Conservation (phyloP, 1,284 basidiomycete genomes). For the Ganoderma leucocontextum region DNA sequence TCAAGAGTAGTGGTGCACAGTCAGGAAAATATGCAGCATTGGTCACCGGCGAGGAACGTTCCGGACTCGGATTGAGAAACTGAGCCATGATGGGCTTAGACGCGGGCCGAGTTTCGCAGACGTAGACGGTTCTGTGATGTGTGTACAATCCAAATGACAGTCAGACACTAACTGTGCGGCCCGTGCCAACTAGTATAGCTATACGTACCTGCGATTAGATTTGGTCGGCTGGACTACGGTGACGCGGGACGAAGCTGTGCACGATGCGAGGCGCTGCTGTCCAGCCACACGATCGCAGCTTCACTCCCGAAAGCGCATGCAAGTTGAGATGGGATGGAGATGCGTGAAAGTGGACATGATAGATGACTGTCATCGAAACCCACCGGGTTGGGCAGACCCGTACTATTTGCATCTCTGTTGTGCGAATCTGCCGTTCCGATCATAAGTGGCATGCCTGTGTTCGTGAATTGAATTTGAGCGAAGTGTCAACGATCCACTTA, state of each 20-base stretch:
- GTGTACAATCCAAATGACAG: neutral
- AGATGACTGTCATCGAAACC: neutral
- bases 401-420: neutral
- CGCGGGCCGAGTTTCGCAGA: neutral
- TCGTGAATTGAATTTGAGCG: neutral
- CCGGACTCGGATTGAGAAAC: neutral
- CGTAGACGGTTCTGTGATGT: neutral
- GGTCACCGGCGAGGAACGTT: neutral
- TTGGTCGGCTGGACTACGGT: neutral
- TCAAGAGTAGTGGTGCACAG: neutral
- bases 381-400: neutral
- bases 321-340: neutral
- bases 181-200: neutral
- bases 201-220: neutral
- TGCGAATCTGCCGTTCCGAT: neutral
- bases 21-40: neutral
- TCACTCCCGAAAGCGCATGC: neutral
- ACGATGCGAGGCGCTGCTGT: neutral
- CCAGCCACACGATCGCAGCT: slow-evolving; percentile 5
- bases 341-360: neutral
- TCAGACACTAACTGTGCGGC: neutral
- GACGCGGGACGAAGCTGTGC: neutral
- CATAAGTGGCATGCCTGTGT: neutral
- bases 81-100: neutral
- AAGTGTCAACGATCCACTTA: neutral